Percentiles rank a stretch among this genome's conserved stretches.
phyloP scores from a whole-genome alignment of 2,329 filamentous ascomycete species.

The Penicillium polonicum region DNA sequence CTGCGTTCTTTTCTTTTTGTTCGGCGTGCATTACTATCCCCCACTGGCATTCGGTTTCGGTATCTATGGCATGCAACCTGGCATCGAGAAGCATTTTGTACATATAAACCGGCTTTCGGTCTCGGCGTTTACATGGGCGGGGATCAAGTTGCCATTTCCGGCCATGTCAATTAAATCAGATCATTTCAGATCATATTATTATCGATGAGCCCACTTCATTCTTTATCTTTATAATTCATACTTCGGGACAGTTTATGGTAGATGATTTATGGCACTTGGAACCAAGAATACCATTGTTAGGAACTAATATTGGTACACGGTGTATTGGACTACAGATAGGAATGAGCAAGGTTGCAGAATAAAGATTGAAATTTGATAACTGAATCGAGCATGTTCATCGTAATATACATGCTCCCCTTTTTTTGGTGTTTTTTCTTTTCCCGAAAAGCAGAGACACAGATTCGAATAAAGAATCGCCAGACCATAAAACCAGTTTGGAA shows the following conservation, averaged over 20 bases:
- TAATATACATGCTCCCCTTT: not conserved
- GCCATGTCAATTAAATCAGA: not conserved
- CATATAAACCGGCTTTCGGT: slow-evolving; percentile 8
- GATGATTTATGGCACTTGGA: too few species aligned
- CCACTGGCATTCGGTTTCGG: slow-evolving; percentile 6
- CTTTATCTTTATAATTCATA: not conserved
- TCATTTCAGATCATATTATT: not conserved
- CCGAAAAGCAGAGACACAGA: not conserved
- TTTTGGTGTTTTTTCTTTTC: not conserved
- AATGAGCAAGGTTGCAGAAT: not conserved
- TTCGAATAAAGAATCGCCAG: not conserved
- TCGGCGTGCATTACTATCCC: slow-evolving; percentile 7
- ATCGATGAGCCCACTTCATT: not conserved
- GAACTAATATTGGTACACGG: not conserved
- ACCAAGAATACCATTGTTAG: not conserved
- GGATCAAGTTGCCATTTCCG: not conserved
- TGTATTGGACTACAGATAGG: not conserved
- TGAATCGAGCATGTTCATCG: not conserved
- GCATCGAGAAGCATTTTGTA: slow-evolving; percentile 13
- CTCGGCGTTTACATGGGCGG: slow-evolving; percentile 4
- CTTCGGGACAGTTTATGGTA: not conserved
- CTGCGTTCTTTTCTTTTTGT: not conserved
- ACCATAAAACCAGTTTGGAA: not conserved
- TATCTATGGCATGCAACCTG: slow-evolving; percentile 4
- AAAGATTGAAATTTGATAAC: not conserved